phyloP scores from a whole-genome alignment of 2,329 filamentous ascomycete genomes.

The Didymella sp. region DNA sequence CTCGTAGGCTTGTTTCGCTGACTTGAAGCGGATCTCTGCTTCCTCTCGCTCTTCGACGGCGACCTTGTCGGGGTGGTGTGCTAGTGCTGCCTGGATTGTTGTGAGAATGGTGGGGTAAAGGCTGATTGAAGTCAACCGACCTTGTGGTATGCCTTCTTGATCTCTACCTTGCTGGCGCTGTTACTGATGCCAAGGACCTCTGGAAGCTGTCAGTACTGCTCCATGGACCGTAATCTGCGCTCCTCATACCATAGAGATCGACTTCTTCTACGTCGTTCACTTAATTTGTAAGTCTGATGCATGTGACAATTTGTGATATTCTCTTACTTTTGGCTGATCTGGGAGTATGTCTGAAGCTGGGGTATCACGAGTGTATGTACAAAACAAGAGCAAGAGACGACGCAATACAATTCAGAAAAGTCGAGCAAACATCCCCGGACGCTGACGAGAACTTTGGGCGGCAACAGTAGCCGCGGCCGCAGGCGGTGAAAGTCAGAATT shows the following conservation, averaged over 20 bases:
- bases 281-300: conserved; percentile 1
- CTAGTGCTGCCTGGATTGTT: conserved; percentile 73
- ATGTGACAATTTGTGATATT: no score
- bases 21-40: conserved; percentile 92
- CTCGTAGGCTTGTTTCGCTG: conserved; percentile 92
- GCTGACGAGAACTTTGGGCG: conserved; percentile 13
- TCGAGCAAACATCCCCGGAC: conserved; percentile 12
- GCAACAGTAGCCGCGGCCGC: conserved; percentile 17
- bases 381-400: background rate
- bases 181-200: conserved; percentile 80
- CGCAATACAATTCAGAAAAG: conserved; percentile 10
- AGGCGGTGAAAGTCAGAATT: conserved; percentile 17
- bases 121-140: conserved; percentile 56
- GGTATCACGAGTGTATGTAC: conserved; percentile 7
- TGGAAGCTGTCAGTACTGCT: conserved; percentile 48
- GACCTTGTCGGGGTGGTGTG: conserved; percentile 95
- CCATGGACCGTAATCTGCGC: background rate
- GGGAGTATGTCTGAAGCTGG: background rate
- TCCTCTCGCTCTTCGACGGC: conserved; percentile 82
- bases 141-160: conserved; percentile 97
- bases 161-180: conserved; percentile 75
- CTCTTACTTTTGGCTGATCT: conserved; percentile 1
- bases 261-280: conserved; percentile 55
- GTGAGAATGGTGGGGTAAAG: conserved; percentile 13
- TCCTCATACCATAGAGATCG: conserved; percentile 63